Base-by-base conservation (phyloP, 2,329 filamentous ascomycete genomes). In the Penicillium sp. region DNA sequence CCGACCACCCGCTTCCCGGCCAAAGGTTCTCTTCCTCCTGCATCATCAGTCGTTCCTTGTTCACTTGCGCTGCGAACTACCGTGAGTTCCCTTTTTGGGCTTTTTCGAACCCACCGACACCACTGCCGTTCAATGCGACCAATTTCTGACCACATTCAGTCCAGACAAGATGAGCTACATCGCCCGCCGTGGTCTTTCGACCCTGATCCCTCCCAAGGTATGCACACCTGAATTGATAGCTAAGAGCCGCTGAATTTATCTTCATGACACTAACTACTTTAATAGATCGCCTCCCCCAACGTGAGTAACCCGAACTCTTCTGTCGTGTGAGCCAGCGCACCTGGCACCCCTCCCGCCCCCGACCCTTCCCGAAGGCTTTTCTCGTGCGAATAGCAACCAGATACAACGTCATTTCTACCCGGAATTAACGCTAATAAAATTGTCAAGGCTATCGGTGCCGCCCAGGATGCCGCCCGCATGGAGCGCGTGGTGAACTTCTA, bases 181-280 rank as follows among this genome's bases (percentile, higher is more conserved):
- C 75, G 86, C 88, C 75, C 90, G 90, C 81, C 88, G 93, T 82
- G 90, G 87, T 85, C 89, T 97, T 76, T 98, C 95, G 77, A 96
- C 96, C 84, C 89, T 99, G 80, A 97, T 99, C 74, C 96, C 96
- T 71, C 95, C 96, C 75, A 99, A 99, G 92, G 93, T 96, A 83
- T 70, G 83, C 59, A 59, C 35, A 63, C 43, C 48, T 26, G 49
- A 31, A 56, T 55, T 54, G 51, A 56, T 31, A 27, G 49, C 35
- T 42, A 33, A 57, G 57, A 56, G 56, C 60, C 45, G 50, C 51
- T 13, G 19, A 35, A 42, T 39, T 39, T 26, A 29, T 65, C 67
- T 60, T 29, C 52, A 54, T 33, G 52, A 71, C 72, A 65, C 80
- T 82, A 74, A 82, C 68, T 60, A 52, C 39, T 46, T 50, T 59